A percentile compares a stretch with the other conserved stretches of the same genome.
Conservation (phyloP, 345 rosid genomes). For the Xanthoceras sorbifolium region DNA sequence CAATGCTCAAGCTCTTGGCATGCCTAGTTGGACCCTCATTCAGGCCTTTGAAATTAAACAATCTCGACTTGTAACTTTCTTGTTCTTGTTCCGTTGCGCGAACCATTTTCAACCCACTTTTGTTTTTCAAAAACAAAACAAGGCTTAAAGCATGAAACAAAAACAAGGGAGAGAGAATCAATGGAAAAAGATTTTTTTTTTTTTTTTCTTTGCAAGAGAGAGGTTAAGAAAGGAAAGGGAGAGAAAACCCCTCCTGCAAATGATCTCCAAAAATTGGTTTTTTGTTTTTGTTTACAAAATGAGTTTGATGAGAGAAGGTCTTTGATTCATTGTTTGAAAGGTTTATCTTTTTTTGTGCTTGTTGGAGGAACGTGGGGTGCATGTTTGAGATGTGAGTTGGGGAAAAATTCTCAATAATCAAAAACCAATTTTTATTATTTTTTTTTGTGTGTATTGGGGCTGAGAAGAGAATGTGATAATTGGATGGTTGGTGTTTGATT, state of each 20-base stretch:
- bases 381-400: slow-evolving; percentile 38
- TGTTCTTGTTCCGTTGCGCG: slow-evolving; percentile 62
- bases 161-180: neutral
- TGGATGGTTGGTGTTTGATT: slow-evolving; percentile 31
- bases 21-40: slow-evolving; percentile 39
- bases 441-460: neutral
- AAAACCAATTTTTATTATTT: neutral
- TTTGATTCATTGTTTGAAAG: neutral
- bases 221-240: neutral
- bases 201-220: slow-evolving; percentile 4
- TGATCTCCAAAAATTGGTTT: neutral
- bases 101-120: slow-evolving; percentile 40
- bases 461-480: neutral
- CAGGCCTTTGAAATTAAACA: slow-evolving; percentile 64
- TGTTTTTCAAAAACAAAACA: neutral
- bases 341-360: slow-evolving; percentile 2
- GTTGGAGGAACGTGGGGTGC: slow-evolving; percentile 57
- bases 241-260: slow-evolving; percentile 22
- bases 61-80: slow-evolving; percentile 52
- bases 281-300: neutral
- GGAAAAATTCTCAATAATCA: slow-evolving; percentile 2
- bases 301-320: slow-evolving; percentile 2
- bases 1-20: slow-evolving; percentile 50
- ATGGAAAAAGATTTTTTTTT: neutral
- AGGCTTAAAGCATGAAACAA: neutral